Base-by-base conservation (phyloP, 2,329 filamentous ascomycete species). In the Aspergillus felis region DNA sequence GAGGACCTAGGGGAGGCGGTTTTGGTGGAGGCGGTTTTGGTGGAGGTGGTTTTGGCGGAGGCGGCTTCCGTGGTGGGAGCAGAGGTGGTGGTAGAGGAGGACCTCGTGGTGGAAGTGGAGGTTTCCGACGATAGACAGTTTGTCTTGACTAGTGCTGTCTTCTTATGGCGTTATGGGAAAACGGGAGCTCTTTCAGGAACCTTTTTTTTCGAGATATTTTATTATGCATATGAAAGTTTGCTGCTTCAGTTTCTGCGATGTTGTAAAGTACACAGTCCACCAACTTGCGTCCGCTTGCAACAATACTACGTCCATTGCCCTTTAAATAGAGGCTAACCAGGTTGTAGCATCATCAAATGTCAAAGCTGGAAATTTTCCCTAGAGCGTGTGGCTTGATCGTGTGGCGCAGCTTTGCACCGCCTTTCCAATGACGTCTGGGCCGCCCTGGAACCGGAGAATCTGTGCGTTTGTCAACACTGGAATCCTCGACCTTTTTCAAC, bases 31-130 rank as follows among this genome's bases (percentile, higher is more conserved):
- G 27, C 2, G 27, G 27, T 28, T 28, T 28, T 44, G 74, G 77
- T 42, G 79, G 27, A 28, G 61, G 64, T 35, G 59, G 64, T n/a
- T 50, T 54, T 56, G 64, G 61, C 47, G 66, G 74, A 50, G 66
- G 75, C 63, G 74, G 79, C 62, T 75, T 79, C 52, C 73, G 76
- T 46, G 74, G 77, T 42, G 79, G 79, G 59, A 69, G 76, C 54
- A 56, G 68, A 68, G 74, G 81, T 14, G 80, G 71, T 38, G 32
- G 32, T 14, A 38, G 72, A 57, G 61, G 67, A 55, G 64, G 60
- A 50, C 62, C 63, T 61, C 62, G 66, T 59, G 58, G 65, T 57
- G 58, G 66, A 59, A 57, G 65, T 57, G 58, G 59, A 24, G 59
- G 64, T 38, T 65, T 66, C 60, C 44, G 44, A 47, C 44, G 44